A percentile compares a stretch with the other conserved stretches of the same genome.
phyloP scores from a whole-genome alignment of 1,284 basidiomycete genomes.

The Chiua sp. region DNA sequence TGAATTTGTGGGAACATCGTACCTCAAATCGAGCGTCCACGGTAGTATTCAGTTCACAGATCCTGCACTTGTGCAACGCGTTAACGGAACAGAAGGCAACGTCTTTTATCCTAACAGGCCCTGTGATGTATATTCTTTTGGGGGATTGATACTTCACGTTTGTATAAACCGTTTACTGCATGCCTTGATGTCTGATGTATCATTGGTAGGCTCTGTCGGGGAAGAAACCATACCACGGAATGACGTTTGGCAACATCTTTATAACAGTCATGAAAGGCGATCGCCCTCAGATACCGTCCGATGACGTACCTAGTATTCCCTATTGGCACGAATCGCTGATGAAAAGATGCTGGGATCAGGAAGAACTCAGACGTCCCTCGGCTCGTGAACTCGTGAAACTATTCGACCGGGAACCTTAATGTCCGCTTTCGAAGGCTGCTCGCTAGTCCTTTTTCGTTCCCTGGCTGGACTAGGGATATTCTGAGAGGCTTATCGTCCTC shows the following conservation, averaged over 20 bases:
- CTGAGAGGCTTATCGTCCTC: neutral
- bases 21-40: conserved; percentile 36
- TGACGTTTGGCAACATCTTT: conserved; percentile 1
- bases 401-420: conserved; percentile 12
- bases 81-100: neutral
- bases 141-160: conserved; percentile 36
- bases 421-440: neutral
- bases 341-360: conserved; percentile 23
- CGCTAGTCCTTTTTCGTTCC: neutral
- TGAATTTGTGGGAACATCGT: conserved; percentile 40
- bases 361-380: conserved; percentile 23
- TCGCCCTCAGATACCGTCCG: conserved; percentile 18
- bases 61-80: conserved; percentile 35
- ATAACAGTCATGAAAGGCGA: conserved; percentile 9
- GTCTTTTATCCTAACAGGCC: conserved; percentile 25
- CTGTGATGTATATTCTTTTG: conserved; percentile 40
- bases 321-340: conserved; percentile 17
- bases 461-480: conserved; percentile 1
- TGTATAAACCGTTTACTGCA: conserved; percentile 4
- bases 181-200: conserved; percentile 12
- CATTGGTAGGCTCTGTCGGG: conserved; percentile 27
- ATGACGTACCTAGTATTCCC: conserved; percentile 7
- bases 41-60: conserved; percentile 43
- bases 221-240: conserved; percentile 26
- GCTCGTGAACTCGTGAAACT: conserved; percentile 13